Evolutionary conservation across 1,139 yeast species (phyloP), one percentile per base, ranked within the genome.

Genomic region (Diutina ranongensis): DNA sequence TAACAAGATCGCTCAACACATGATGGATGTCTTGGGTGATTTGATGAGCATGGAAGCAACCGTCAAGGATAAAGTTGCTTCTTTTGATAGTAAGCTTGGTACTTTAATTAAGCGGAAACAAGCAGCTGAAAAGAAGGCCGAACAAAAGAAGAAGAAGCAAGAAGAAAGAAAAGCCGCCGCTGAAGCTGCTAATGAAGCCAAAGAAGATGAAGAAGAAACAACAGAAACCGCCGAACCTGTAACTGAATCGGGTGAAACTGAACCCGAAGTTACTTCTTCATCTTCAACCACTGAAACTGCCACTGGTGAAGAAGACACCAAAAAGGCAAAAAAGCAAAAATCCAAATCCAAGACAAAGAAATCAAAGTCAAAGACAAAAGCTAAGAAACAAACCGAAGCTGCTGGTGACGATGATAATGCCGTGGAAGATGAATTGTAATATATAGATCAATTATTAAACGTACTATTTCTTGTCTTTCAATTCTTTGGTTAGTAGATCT

Each of bases 221-320:
- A 54, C 64, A 45, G 57, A 56, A 2, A 60, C 71, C n/a, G n/a
- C n/a, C 4, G 38, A 35, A 15, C 9, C 10, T 19, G 28, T 25
- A 25, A 7, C 28, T 25, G 28, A 25, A 25, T n/a, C n/a, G n/a
- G n/a, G n/a, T n/a, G n/a, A n/a, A n/a, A n/a, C n/a, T n/a, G n/a
- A n/a, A n/a, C n/a, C n/a, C n/a, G n/a, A n/a, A n/a, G n/a, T n/a
- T n/a, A n/a, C n/a, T n/a, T n/a, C n/a, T n/a, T n/a, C n/a, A n/a
- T n/a, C n/a, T n/a, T n/a, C n/a, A n/a, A n/a, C n/a, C n/a, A 25
- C 28, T 25, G 9, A 5, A 25, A 18, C 10, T 16, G 27, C 13
- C 12, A 20, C 16, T n/a, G 25, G 4, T 20, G 20, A 18, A 16
- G 38, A 35, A 2, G 15, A 9, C 10, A 22, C 13, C 21, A 22